These are phyloP conservation scores for Nannochloropsis oceanica DNA, from an alignment of 108 stramenopile species.

Conservation along the genomic window DNA sequence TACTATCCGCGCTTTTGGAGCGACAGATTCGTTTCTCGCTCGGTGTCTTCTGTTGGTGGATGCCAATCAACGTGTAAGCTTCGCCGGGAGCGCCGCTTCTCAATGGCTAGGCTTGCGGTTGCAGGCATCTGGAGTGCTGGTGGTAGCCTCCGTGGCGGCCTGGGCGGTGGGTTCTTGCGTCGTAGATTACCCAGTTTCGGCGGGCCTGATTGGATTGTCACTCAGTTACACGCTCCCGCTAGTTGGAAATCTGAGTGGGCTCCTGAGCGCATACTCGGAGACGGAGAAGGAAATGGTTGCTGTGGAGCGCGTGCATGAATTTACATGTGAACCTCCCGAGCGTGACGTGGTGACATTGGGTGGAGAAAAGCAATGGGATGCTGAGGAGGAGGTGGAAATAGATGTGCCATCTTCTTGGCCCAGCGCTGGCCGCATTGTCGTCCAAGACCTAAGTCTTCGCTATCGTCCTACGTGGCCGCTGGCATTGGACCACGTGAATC, in stretches of 20 bases:
- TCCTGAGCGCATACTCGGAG: conserved; percentile 25
- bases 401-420: conserved; percentile 10
- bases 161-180: conserved; percentile 3
- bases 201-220: conserved; percentile 22
- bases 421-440: conserved; percentile 1
- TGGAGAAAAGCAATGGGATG: neutral
- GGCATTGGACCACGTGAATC: conserved; percentile 10
- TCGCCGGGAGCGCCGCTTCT: conserved; percentile 19
- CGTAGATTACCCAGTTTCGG: neutral
- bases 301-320: conserved; percentile 38
- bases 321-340: conserved; percentile 5
- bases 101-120: conserved; percentile 31
- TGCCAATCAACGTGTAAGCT: conserved; percentile 23
- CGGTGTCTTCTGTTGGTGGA: conserved; percentile 6
- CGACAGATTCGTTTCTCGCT: conserved; percentile 5
- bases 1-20: conserved; percentile 29
- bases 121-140: conserved; percentile 23
- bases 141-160: conserved; percentile 18
- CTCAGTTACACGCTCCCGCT: conserved; percentile 18
- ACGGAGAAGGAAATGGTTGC: conserved; percentile 40
- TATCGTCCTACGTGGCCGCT: conserved; percentile 9
- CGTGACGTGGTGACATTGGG: neutral
- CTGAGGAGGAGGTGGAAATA: neutral
- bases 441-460: conserved; percentile 10
- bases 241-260: conserved; percentile 24